Base-by-base conservation (phyloP, 1,284 basidiomycete species). In the Ceratobasidium theobromae region DNA sequence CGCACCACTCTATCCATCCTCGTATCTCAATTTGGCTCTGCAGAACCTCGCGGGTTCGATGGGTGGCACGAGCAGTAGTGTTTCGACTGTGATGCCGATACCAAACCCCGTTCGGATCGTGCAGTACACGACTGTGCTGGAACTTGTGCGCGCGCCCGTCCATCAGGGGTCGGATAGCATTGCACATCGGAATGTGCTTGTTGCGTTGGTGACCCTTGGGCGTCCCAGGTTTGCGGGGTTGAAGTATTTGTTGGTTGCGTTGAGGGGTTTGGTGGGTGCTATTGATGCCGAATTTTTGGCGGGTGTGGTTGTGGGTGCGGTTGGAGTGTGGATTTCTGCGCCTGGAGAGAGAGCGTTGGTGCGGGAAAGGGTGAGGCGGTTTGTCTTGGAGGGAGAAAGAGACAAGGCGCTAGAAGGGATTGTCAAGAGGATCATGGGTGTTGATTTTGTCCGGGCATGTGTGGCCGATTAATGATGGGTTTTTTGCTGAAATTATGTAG, bases 261-360 rank as follows among this genome's bases (percentile, higher is more conserved):
- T 62, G 27, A 32, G 57, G 21, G 32, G 57, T 23, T 45, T 46
- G 12, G 57, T 40, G 9, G 57, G 57, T 12, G 41, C 46, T 23
- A 49, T 62, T 45, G 57, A 62, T 46, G n/a, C 57, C 18, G 57
- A 62, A 21, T 62, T 62, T 41, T 68, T 68, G 40, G 66, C 43
- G 14, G 60, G 52, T 16, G 68, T 65, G 18, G 51, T 38, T 16
- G 65, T 52, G 43, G 67, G 38, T 25, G 32, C 65, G 27, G 51
- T 40, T n/a, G 35, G 48, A 18, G 58, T 64, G 14, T 64, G 48
- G 46, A 21, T 64, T 46, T 33, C 48, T n/a, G 38, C 58, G 4
- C 58, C 58, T 41, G 48, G 35, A 6, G 48, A 64, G 25, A 25
- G 58, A 25, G 48, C 32, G 3, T 35, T 28, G 33, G 58, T 38